phyloP scores from a whole-genome alignment of 306 rosid species.

The Benincasa hispida region DNA sequence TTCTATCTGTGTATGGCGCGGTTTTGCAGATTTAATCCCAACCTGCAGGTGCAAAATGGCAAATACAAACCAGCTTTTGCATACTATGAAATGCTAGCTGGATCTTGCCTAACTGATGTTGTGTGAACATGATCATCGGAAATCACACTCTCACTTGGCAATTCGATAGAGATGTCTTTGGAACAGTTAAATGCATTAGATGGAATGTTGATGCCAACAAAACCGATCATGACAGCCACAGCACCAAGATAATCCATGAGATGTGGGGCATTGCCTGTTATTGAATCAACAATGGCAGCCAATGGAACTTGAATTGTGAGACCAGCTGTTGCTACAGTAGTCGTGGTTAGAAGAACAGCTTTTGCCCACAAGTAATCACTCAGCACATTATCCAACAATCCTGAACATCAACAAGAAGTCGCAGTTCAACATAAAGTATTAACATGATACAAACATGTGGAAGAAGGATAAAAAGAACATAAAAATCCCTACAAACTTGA shows the following conservation, averaged over 20 bases:
- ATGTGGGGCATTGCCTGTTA: constrained; percentile 68
- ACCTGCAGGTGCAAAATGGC: not conserved
- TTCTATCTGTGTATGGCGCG: not conserved
- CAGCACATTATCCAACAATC: constrained; percentile 84
- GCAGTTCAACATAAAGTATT: not conserved
- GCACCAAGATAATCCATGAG: constrained; percentile 76
- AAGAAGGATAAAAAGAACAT: not conserved
- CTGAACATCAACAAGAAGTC: constrained; percentile 18
- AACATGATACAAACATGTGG: not conserved
- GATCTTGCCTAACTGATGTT: not conserved
- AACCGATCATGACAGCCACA: constrained; percentile 68
- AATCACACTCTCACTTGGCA: constrained; percentile 24
- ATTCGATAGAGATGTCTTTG: constrained; percentile 25
- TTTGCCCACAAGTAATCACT: constrained; percentile 96
- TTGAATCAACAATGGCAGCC: constrained; percentile 76
- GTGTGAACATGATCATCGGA: not conserved
- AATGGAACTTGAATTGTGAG: constrained; percentile 89
- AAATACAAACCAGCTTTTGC: not conserved
- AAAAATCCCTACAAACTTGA: not conserved
- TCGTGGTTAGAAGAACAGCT: constrained; percentile 92
- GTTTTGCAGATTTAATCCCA: not conserved
- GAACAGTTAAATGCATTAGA: constrained; percentile 31
- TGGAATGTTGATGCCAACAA: constrained; percentile 78
- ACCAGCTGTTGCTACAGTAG: constrained; percentile 95
- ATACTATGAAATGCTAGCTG: not conserved